phyloP scores from a whole-genome alignment of 352 stramenopile species.

The Pythium insidiosum region DNA sequence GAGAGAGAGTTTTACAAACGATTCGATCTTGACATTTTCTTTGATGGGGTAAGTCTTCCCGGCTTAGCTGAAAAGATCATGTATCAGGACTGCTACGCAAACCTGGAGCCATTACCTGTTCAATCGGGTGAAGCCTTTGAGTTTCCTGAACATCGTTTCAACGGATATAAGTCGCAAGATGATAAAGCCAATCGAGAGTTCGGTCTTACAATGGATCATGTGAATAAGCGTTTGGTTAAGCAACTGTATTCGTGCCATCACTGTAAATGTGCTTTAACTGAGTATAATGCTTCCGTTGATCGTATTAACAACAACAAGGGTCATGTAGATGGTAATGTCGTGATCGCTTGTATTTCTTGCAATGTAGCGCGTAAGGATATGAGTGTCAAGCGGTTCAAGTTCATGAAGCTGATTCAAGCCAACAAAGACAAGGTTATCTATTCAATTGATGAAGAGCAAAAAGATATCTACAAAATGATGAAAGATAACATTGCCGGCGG shows the following conservation, averaged over 20 bases:
- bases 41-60: slow-evolving; percentile 3
- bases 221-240: slow-evolving; percentile 9
- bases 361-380: slow-evolving; percentile 16
- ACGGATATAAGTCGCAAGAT: slow-evolving; percentile 17
- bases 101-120: slow-evolving; percentile 4
- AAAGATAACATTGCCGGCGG: slow-evolving; percentile 14
- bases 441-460: slow-evolving; percentile 12
- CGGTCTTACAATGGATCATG: slow-evolving; percentile 8
- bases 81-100: slow-evolving; percentile 17
- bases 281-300: slow-evolving; percentile 18
- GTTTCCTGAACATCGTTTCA: slow-evolving; percentile 8
- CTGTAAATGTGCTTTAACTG: slow-evolving; percentile 13
- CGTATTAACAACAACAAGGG: slow-evolving; percentile 14
- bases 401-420: slow-evolving; percentile 14
- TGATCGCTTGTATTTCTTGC: slow-evolving; percentile 12
- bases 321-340: slow-evolving; percentile 13
- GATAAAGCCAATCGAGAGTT: slow-evolving; percentile 12
- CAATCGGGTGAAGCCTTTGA: slow-evolving; percentile 7
- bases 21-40: slow-evolving; percentile 6
- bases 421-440: slow-evolving; percentile 11
- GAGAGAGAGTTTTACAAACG: slow-evolving; percentile 1
- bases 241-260: slow-evolving; percentile 18
- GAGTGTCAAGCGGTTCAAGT: slow-evolving; percentile 4
- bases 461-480: slow-evolving; percentile 15
- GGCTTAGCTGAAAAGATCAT: slow-evolving; percentile 8